Percentiles rank a stretch among this genome's conserved stretches.
phyloP scores from a whole-genome alignment of 1,284 basidiomycete species.

The Xerocomus minutiporus region DNA sequence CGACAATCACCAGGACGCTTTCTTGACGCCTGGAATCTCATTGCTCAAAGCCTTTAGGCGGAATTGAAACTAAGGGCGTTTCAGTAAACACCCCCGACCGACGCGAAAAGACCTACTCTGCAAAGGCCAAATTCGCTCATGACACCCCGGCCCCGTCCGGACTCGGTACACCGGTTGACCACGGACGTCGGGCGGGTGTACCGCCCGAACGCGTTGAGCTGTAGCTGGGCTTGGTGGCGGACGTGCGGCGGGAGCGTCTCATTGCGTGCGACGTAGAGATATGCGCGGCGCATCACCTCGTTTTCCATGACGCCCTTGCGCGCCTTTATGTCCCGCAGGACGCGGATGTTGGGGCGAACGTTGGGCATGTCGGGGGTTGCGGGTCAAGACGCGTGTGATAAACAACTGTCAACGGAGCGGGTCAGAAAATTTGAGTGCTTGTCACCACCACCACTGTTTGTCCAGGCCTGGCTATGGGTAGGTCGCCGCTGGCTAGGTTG shows the following conservation, averaged over 20 bases:
- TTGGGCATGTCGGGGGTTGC: slow-evolving; percentile 35
- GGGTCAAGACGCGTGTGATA: slow-evolving; percentile 1
- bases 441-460: background rate
- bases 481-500: background rate
- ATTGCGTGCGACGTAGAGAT: slow-evolving; percentile 88
- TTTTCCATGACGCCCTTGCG: slow-evolving; percentile 65
- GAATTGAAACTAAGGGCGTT: slow-evolving; percentile 73
- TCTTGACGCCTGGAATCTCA: slow-evolving; percentile 81
- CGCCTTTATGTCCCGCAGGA: slow-evolving; percentile 75
- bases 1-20: slow-evolving; percentile 76
- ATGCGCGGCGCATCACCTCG: slow-evolving; percentile 81
- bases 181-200: slow-evolving; percentile 82
- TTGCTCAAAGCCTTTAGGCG: slow-evolving; percentile 75
- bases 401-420: slow-evolving; percentile 21
- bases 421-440: background rate
- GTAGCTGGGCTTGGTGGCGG: slow-evolving; percentile 93
- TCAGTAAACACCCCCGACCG: background rate
- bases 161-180: slow-evolving; percentile 83
- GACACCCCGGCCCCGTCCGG: slow-evolving; percentile 81
- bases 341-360: slow-evolving; percentile 55
- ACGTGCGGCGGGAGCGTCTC: slow-evolving; percentile 78
- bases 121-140: slow-evolving; percentile 87
- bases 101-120: slow-evolving; percentile 52
- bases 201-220: slow-evolving; percentile 82
- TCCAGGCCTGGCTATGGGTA: slow-evolving; percentile 26